A percentile compares a stretch with the other conserved stretches of the same genome.
phyloP scores from a whole-genome alignment of 2,329 filamentous ascomycete genomes.

The Nemania sp. region DNA sequence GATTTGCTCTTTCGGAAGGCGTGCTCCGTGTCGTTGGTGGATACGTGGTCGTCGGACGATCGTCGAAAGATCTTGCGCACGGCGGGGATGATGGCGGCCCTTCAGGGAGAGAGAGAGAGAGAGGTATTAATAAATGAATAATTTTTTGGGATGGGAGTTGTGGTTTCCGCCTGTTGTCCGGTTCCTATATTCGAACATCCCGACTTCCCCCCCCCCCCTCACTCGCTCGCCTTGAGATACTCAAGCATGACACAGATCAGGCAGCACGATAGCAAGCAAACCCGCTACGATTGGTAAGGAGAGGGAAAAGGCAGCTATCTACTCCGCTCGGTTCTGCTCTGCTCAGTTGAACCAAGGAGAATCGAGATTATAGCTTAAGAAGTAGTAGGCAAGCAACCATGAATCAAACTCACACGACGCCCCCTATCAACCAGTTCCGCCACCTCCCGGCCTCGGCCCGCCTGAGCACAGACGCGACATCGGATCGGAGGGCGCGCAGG shows the following conservation, averaged over 20 bases:
- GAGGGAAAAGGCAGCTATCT: background rate
- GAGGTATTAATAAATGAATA: too few species aligned
- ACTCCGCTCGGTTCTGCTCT: too few species aligned
- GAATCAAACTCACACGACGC: slow-evolving; percentile 50
- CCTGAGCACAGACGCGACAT: slow-evolving; percentile 50
- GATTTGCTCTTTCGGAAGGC: slow-evolving; percentile 57
- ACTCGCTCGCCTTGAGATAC: too few species aligned
- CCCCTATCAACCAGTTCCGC: slow-evolving; percentile 58
- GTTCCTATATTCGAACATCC: too few species aligned
- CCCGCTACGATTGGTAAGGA: background rate
- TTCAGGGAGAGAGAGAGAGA: background rate
- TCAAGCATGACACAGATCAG: too few species aligned
- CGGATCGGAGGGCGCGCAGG: slow-evolving; percentile 49
- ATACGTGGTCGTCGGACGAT: slow-evolving; percentile 32
- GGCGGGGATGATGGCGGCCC: slow-evolving; percentile 48
- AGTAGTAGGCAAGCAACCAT: background rate
- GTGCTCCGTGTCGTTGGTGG: slow-evolving; percentile 60
- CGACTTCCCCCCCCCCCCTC: too few species aligned
- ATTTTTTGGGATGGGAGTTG: too few species aligned
- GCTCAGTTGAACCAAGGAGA: background rate
- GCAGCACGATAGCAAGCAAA: too few species aligned
- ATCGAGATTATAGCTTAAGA: background rate
- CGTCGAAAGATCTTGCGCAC: slow-evolving; percentile 58
- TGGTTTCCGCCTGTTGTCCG: too few species aligned
- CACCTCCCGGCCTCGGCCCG: slow-evolving; percentile 55